phyloP scores from a whole-genome alignment of 2,329 filamentous ascomycete genomes.

The Colletotrichum aenigma region DNA sequence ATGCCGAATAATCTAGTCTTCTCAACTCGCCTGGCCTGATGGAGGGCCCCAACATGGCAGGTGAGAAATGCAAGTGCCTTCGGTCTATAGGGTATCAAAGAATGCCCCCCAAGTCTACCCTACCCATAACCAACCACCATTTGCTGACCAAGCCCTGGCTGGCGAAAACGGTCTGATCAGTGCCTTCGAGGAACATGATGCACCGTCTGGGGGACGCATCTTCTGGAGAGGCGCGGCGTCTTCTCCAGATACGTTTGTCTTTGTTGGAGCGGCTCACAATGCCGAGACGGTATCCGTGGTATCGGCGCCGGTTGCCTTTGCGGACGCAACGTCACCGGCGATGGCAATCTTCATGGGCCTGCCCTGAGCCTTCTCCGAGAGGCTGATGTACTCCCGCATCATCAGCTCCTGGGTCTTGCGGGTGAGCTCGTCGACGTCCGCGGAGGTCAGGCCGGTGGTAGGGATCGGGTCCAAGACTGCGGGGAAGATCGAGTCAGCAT shows the following conservation, averaged over 20 bases:
- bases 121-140: slow-evolving; percentile 4
- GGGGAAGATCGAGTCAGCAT: neutral
- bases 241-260: neutral
- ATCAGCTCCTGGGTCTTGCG: slow-evolving; percentile 74
- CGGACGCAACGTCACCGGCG: neutral
- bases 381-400: slow-evolving; percentile 66
- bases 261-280: neutral
- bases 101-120: slow-evolving; percentile 18
- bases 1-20: slow-evolving; percentile 8
- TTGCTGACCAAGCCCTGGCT: neutral
- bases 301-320: slow-evolving; percentile 16
- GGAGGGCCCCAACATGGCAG: neutral
- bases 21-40: neutral
- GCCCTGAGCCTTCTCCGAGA: slow-evolving; percentile 58
- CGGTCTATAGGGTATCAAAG: slow-evolving; percentile 22
- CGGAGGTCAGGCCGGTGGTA: slow-evolving; percentile 73
- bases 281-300: slow-evolving; percentile 13
- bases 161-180: neutral
- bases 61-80: slow-evolving; percentile 12
- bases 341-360: slow-evolving; percentile 21
- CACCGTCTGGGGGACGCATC: neutral
- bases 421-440: slow-evolving; percentile 79
- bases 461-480: slow-evolving; percentile 80
- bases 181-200: neutral
- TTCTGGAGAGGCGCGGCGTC: neutral